Conservation (phyloP, 345 rosid species). For the Boechera divaricarpa region DNA sequence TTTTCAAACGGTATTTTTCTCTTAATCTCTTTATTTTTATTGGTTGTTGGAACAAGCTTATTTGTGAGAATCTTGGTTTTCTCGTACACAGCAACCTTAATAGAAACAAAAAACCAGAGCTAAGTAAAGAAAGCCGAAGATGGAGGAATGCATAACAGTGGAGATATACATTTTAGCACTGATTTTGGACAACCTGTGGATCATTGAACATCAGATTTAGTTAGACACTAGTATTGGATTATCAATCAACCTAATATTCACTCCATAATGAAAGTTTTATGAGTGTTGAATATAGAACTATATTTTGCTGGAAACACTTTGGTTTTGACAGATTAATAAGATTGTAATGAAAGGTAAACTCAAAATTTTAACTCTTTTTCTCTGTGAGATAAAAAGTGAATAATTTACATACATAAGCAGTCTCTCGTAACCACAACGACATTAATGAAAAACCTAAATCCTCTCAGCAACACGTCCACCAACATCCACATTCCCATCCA, state of each 20-base stretch:
- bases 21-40: no score
- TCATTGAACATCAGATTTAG: no score
- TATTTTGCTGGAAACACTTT: not conserved
- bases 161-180: no score
- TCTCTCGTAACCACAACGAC: not conserved
- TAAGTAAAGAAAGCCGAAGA: no score
- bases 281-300: conserved; percentile 4
- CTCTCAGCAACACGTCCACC: conserved; percentile 35
- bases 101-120: no score
- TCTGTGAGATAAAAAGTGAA: not conserved
- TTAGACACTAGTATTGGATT: no score
- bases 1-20: no score
- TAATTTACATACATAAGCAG: not conserved
- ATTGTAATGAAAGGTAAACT: not conserved
- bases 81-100: no score
- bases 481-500: conserved; percentile 42
- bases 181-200: no score
- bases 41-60: no score
- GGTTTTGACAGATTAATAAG: not conserved
- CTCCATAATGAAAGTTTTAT: not conserved
- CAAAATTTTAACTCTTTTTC: not conserved
- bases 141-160: no score
- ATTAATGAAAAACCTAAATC: conserved; percentile 8
- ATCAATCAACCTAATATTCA: not conserved
- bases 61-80: no score